These are phyloP conservation scores for Cercospora sp. DNA, from an alignment of 2,329 filamentous ascomycete genomes.

Conservation along the genomic window DNA sequence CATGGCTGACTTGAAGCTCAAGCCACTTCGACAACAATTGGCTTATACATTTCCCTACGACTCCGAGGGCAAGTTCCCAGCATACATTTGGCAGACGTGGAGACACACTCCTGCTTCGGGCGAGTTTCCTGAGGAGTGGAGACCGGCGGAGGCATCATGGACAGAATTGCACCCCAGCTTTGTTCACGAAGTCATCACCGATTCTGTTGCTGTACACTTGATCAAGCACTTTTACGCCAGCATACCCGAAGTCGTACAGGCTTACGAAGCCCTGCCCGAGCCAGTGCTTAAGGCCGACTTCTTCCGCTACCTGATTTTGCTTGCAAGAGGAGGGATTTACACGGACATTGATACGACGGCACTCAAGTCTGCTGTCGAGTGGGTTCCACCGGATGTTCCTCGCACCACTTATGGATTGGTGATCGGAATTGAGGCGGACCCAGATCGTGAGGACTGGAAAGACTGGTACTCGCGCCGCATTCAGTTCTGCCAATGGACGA, in stretches of 20 bases:
- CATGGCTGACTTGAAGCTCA: conserved; percentile 68
- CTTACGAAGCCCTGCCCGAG: conserved; percentile 51
- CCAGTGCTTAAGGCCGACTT: conserved; percentile 64
- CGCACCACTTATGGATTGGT: conserved; percentile 79
- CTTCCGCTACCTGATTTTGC: conserved; percentile 68
- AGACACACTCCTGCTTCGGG: conserved; percentile 77
- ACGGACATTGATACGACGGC: conserved; percentile 81
- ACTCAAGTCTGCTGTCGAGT: conserved; percentile 78
- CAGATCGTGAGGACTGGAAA: conserved; percentile 86
- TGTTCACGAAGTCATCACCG: conserved; percentile 95
- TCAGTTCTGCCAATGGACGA: conserved; percentile 99
- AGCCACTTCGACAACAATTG: conserved; percentile 76
- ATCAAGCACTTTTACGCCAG: conserved; percentile 84
- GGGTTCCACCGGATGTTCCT: conserved; percentile 79
- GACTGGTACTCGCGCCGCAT: conserved; percentile 95
- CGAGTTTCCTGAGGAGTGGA: conserved; percentile 72
- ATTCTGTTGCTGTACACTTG: conserved; percentile 77
- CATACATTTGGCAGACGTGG: conserved; percentile 99
- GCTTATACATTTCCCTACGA: conserved; percentile 95
- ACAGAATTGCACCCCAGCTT: conserved; percentile 83
- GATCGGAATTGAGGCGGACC: conserved; percentile 93
- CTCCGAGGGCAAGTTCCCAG: conserved; percentile 82
- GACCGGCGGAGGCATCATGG: conserved; percentile 87
- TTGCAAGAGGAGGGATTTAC: conserved; percentile 80
- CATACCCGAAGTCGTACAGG: conserved; percentile 51